A percentile compares a stretch with the other conserved stretches of the same genome.
Evolutionary conservation across 768 basidiomycete species (phyloP).

Genomic region (Daedaleopsis nitida): DNA sequence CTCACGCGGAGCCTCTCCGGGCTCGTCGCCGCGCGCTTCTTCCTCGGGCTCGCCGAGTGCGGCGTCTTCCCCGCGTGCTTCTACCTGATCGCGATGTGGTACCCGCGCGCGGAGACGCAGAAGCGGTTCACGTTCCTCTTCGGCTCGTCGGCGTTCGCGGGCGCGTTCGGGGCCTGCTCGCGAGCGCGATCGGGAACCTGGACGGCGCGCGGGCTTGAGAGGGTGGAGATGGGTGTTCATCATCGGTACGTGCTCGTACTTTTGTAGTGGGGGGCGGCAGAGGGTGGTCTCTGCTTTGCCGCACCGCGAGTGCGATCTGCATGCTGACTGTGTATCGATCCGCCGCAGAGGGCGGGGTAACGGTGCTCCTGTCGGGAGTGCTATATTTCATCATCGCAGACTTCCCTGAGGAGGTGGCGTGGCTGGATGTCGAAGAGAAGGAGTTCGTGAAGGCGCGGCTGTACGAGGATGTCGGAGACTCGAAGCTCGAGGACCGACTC

Average conservation of each 20-base stretch:
- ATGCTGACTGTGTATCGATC: neutral
- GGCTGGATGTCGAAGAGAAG: constrained; percentile 33
- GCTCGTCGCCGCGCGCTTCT: constrained; percentile 40
- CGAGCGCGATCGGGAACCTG: constrained; percentile 36
- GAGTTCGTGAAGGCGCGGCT: constrained; percentile 33
- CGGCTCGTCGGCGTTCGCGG: constrained; percentile 40
- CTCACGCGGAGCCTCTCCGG: constrained; percentile 35
- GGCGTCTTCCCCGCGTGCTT: constrained; percentile 33
- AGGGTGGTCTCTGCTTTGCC: neutral
- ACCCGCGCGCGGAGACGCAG: constrained; percentile 39
- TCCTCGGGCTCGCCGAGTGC: constrained; percentile 36
- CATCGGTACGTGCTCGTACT: constrained; percentile 20
- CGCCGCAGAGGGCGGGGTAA: constrained; percentile 37
- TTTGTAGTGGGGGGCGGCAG: neutral
- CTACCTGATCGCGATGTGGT: constrained; percentile 40
- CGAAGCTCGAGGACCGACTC: constrained; percentile 24
- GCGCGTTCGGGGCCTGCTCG: constrained; percentile 38
- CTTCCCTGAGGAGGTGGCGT: constrained; percentile 35
- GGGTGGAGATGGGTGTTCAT: constrained; percentile 39
- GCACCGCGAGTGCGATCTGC: neutral
- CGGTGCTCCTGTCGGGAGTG: constrained; percentile 34
- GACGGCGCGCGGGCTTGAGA: constrained; percentile 30
- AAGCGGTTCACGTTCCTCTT: constrained; percentile 41
- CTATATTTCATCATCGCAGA: constrained; percentile 38
- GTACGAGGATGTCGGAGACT: constrained; percentile 32